A percentile compares a stretch with the other conserved stretches of the same genome.
These are phyloP conservation scores for Paxillus involutus DNA, from an alignment of 768 basidiomycete genomes.

Conservation along the genomic window DNA sequence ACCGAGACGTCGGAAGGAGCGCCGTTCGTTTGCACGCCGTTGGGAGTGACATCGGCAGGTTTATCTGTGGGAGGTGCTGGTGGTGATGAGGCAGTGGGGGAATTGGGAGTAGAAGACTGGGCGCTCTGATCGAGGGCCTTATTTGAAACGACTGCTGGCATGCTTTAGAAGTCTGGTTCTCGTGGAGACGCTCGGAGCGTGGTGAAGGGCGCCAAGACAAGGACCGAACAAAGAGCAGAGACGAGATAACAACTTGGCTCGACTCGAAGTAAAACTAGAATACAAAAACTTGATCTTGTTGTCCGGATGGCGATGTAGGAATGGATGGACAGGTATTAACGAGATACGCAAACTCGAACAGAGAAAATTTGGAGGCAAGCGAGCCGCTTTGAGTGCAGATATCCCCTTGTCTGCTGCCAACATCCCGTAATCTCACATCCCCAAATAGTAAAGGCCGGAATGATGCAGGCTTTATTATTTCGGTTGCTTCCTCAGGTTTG, in stretches of 20 bases:
- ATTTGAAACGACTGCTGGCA: constrained; percentile 27
- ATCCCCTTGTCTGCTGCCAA: constrained; percentile 2
- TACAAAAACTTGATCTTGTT: constrained; percentile 18
- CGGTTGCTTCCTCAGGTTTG: constrained; percentile 4
- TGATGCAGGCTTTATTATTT: constrained; percentile 12
- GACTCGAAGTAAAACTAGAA: constrained; percentile 11
- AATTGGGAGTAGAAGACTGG: constrained; percentile 2
- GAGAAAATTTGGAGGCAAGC: constrained; percentile 26
- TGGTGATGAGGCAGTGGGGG: background rate
- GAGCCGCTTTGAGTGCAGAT: constrained; percentile 25
- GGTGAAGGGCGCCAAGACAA: constrained; percentile 9
- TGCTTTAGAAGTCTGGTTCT: constrained; percentile 6
- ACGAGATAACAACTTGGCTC: background rate
- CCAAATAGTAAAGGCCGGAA: constrained; percentile 20
- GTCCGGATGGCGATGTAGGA: constrained; percentile 10
- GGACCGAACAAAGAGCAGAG: constrained; percentile 1
- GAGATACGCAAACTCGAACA: constrained; percentile 15
- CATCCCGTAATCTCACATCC: constrained; percentile 23
- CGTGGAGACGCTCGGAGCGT: constrained; percentile 2
- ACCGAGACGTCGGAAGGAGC: constrained; percentile 12
- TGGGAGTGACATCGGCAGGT: constrained; percentile 1
- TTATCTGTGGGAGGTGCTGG: constrained; percentile 9
- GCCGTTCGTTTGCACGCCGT: constrained; percentile 5
- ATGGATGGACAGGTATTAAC: constrained; percentile 7
- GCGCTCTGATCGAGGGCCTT: constrained; percentile 22